Base-by-base conservation (phyloP, 257 asterid species). In the Petunia axillaris region DNA sequence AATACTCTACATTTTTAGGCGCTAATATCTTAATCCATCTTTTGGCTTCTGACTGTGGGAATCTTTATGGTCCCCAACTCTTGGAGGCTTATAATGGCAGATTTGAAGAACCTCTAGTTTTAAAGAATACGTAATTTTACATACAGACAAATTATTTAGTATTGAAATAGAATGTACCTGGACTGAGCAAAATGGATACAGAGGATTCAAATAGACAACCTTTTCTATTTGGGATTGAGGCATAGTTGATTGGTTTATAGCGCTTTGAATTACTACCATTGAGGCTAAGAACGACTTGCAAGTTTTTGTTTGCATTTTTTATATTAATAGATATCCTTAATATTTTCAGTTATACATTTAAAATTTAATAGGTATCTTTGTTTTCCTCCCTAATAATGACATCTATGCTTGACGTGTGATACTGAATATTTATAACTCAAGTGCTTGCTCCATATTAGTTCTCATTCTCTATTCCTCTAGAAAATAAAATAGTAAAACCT, bases 71-170 rank as follows among this genome's bases (percentile, higher is more conserved):
- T 25, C 25, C 25, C 25, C 25, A 25, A 25, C 25, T 25, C 25
- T 25, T 25, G 25, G 25, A 25, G 25, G 25, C 25, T 25, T 25
- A 25, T 25, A 71, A 10, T 10, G 60, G 77, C 43, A 50, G 43
- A 48, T 71, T 71, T 71, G 60, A 48, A 14, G 43, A 35, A 71
- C 59, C 60, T 71, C 37, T 71, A 71, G 43, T 48, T 71, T 71
- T 71, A 10, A 59, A 71, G 16, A 48, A 35, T 71, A 59, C 60
- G 43, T 5, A 70, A 10, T 15, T 10, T 46, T 71, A 46, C 60
- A 5, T 10, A 48, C 25, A 35, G 13, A 6, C 44, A 71, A 43
- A n/a, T 25, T 2, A 0, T 71, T 50, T 71, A 13, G 43, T n/a
- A 71, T 71, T 71, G 36, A 35, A 48, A 50, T 4, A 71, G n/a